Evolutionary conservation across 805 yeast species (phyloP).

Genomic region (Pichia insulana): DNA sequence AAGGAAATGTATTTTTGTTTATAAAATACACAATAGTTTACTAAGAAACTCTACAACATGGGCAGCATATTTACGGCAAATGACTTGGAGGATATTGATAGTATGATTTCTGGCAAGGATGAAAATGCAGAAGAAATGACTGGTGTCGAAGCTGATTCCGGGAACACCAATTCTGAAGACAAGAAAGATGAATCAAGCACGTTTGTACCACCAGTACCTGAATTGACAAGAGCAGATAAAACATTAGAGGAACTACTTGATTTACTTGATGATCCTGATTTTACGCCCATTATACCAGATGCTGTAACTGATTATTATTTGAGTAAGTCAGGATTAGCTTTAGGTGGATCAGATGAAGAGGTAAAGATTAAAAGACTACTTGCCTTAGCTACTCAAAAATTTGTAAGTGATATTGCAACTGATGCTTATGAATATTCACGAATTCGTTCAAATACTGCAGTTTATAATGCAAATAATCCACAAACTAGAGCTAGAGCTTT

Average conservation of each 20-base stretch:
- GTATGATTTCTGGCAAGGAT: not conserved
- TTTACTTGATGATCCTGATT: constrained; percentile 89
- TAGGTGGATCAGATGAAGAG: constrained; percentile 35
- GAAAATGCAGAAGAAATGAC: not conserved
- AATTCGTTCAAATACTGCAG: constrained; percentile 80
- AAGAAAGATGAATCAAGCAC: constrained; percentile 1
- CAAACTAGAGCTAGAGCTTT: constrained; percentile 77
- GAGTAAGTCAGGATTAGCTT: constrained; percentile 45
- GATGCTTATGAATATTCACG: constrained; percentile 95
- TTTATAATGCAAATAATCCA: constrained; percentile 78
- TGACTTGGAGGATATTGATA: not conserved
- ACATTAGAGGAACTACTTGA: constrained; percentile 76
- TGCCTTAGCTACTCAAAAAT: constrained; percentile 94
- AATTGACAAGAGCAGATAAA: constrained; percentile 67
- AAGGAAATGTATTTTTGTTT: too few species aligned
- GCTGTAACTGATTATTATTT: constrained; percentile 91
- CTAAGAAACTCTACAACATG: too few species aligned
- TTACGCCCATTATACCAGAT: constrained; percentile 93
- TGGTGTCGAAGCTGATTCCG: not conserved
- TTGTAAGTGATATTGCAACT: constrained; percentile 86
- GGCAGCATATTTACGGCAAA: not conserved
- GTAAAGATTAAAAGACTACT: constrained; percentile 58
- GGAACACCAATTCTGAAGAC: not conserved
- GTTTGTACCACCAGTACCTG: constrained; percentile 37
- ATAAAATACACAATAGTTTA: too few species aligned